phyloP scores from a whole-genome alignment of 495 filamentous ascomycete species.

The Penicillium maclennaniae region DNA sequence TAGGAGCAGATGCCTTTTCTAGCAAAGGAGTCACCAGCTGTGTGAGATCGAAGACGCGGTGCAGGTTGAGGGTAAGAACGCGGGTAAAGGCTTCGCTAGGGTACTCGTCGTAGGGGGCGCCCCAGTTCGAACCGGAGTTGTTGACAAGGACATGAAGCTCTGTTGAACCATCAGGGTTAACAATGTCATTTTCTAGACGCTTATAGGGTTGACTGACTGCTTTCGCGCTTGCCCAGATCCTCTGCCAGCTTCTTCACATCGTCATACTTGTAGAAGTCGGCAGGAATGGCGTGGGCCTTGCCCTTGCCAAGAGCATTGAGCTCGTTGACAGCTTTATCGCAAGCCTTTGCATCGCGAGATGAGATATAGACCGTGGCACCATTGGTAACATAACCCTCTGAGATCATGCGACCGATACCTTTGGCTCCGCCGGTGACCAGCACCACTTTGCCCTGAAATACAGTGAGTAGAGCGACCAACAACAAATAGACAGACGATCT shows the following conservation, averaged over 20 bases:
- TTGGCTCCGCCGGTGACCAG: slow-evolving; percentile 69
- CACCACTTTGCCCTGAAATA: slow-evolving; percentile 64
- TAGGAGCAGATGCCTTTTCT: slow-evolving; percentile 46
- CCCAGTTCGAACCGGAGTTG: slow-evolving; percentile 75
- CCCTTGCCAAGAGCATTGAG: slow-evolving; percentile 62
- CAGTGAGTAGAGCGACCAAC: slow-evolving; percentile 1
- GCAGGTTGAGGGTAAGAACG: slow-evolving; percentile 75
- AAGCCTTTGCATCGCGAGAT: slow-evolving; percentile 62
- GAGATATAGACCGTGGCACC: slow-evolving; percentile 83
- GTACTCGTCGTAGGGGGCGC: slow-evolving; percentile 64
- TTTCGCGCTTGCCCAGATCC: slow-evolving; percentile 60
- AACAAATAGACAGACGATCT: background rate
- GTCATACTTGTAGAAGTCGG: slow-evolving; percentile 72
- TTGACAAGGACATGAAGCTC: slow-evolving; percentile 75
- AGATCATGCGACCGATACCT: slow-evolving; percentile 76
- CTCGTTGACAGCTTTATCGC: slow-evolving; percentile 54
- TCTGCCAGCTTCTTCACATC: slow-evolving; percentile 61
- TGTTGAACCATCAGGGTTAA: slow-evolving; percentile 18
- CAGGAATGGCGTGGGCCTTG: slow-evolving; percentile 59
- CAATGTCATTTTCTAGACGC: background rate
- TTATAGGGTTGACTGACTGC: slow-evolving; percentile 39
- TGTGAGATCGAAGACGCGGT: slow-evolving; percentile 75
- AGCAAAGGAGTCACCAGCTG: slow-evolving; percentile 69
- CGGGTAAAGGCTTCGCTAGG: slow-evolving; percentile 64
- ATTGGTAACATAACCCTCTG: slow-evolving; percentile 72